phyloP scores from a whole-genome alignment of 192 early-diverging fungal genomes.

The Fimicolochytrium jonesii region DNA sequence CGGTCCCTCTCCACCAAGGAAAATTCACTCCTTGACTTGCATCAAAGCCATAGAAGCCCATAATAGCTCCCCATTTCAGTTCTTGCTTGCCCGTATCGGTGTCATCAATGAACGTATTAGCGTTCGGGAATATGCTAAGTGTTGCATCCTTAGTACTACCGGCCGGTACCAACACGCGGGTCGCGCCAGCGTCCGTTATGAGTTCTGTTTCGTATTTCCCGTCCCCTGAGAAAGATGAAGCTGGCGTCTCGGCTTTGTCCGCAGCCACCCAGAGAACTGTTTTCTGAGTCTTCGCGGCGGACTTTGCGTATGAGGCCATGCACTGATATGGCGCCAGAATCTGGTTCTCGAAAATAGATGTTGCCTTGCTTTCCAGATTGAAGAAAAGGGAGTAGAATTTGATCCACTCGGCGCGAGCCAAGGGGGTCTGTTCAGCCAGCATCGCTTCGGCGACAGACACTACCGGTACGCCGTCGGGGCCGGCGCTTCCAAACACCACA shows the following conservation, averaged over 20 bases:
- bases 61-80: not conserved
- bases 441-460: slow-evolving; percentile 10
- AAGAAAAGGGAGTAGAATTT: slow-evolving; percentile 28
- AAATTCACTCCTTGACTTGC: not conserved
- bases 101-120: slow-evolving; percentile 13
- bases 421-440: slow-evolving; percentile 5
- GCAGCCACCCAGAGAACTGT: slow-evolving; percentile 5
- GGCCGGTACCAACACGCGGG: not conserved
- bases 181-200: slow-evolving; percentile 10
- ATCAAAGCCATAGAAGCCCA: not conserved
- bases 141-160: not conserved
- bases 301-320: not conserved
- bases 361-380: slow-evolving; percentile 5
- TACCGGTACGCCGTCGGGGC: not conserved
- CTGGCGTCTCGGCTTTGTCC: not conserved
- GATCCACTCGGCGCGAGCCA: slow-evolving; percentile 28
- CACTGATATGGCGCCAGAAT: slow-evolving; percentile 5
- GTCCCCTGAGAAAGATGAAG: not conserved
- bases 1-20: not conserved
- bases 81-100: not conserved
- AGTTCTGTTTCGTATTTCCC: not conserved
- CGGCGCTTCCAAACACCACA: slow-evolving; percentile 3
- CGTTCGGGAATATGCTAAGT: not conserved
- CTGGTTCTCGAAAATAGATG: not conserved
- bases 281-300: not conserved